Conservation (phyloP, 2,329 filamentous ascomycete species). For the Ophiocordyceps camponoti-rufipedis region DNA sequence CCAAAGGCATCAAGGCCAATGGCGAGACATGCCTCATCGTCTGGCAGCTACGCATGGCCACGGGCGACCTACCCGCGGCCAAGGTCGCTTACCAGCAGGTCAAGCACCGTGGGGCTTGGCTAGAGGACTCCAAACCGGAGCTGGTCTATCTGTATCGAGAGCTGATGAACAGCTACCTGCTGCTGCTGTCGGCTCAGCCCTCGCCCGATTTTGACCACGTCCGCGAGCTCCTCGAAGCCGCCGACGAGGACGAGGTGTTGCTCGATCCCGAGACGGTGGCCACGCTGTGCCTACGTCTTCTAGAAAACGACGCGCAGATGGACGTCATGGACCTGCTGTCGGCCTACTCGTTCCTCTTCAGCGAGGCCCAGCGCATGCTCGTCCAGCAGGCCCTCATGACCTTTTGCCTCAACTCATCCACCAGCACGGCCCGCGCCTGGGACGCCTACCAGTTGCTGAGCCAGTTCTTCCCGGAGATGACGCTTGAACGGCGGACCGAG, state of each 20-base stretch:
- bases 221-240: constrained; percentile 50
- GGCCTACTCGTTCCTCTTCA: constrained; percentile 51
- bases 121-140: constrained; percentile 25
- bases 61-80: constrained; percentile 54
- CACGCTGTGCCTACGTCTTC: constrained; percentile 52
- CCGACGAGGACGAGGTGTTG: constrained; percentile 50
- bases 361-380: constrained; percentile 46
- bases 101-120: constrained; percentile 14
- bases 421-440: constrained; percentile 46
- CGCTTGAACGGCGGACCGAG: constrained; percentile 43
- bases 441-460: constrained; percentile 46
- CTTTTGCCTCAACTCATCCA: constrained; percentile 46
- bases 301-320: constrained; percentile 57
- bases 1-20: constrained; percentile 48
- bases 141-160: constrained; percentile 32
- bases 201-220: constrained; percentile 52
- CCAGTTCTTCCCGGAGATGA: constrained; percentile 47
- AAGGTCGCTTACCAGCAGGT: constrained; percentile 40
- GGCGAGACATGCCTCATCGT: constrained; percentile 54
- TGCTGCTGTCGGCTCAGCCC: constrained; percentile 42
- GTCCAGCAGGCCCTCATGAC: constrained; percentile 48
- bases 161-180: constrained; percentile 53
- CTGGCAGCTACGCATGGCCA: constrained; percentile 57
- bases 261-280: constrained; percentile 61
- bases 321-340: constrained; percentile 74